Evolutionary conservation across 164 flowering plant species (phyloP), one percentile per base, ranked within the genome.

Genomic region (Berberis thunbergii): DNA sequence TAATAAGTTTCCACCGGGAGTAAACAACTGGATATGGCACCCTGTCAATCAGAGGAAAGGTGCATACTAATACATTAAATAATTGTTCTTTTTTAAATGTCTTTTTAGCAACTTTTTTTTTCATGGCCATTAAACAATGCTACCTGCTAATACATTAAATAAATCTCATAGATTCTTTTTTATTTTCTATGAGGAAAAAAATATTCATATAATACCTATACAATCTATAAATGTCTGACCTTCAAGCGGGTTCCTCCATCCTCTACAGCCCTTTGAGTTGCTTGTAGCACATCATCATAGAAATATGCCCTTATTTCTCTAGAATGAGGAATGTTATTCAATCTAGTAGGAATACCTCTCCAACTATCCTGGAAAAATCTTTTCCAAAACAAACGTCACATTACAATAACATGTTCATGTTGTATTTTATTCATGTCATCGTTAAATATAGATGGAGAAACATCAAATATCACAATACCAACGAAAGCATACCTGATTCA

Each of bases 241-340:
- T 87, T 83, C 50, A 93, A 52, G 62, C 88, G 78, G 62, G 80
- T 76, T 78, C 71, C 84, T 69, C 91, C 90, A 78, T 79, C 91
- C 66, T 68, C 70, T 62, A 88, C 59, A 55, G 97, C 94, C 70
- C 92, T 83, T 67, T 75, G 76, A 43, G 96, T 90, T 49, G 92
- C 88, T 80, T 75, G 86, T 54, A 90, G 72, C 73, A 93, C 89
- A 79, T 93, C 98, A 45, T 82, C 75, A 68, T 90, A 93, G 73
- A 93, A 90, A 73, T 93, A 93, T 53, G 77, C 69, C 73, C 98
- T 85, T 75, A 93, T 93, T 74, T 93, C 98, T 74, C 87, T 82
- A 49, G 98, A 90, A 78, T 93, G 97, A 69, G 98, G 98, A 72
- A 93, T 80, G 70, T 93, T 93, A 75, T 93, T 93, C 79, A 93